Base-by-base conservation (phyloP, 2,329 filamentous ascomycete species). In the Beauveria asiatica region DNA sequence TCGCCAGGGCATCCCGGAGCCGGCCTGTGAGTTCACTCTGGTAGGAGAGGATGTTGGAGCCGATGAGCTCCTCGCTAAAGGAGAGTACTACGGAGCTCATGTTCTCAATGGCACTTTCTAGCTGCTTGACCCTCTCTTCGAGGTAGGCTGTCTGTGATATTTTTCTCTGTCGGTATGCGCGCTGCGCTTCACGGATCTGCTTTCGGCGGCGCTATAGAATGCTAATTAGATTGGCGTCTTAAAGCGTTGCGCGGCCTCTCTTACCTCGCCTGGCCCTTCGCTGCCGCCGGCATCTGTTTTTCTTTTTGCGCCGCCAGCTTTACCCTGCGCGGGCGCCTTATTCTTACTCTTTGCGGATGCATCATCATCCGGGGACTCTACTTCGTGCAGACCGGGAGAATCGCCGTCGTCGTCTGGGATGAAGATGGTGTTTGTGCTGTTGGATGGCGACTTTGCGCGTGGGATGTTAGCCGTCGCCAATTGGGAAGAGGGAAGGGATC, bases 111-210 rank as follows among this genome's bases (percentile, higher is more conserved):
- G 81, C 82, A 8, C 78, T 78, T 60, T 85, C 81, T 16, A 92
- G 79, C 39, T 81, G 78, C 44, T 83, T 74, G 5, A 90, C 87
- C 61, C 85, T 79, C 57, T 81, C 80, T 66, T 89, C 85, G 16
- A 93, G 77, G 1, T 83, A 83, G 30, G 83, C 80, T 56, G 93
- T 90, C 1, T 87, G 87, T 23, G 80, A 85, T 69, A 93, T 90
- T 73, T 93, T 93, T 46, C 90, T 84, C 67, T 86, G 83, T 13
- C 90, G 83, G 69, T 94, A 93, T 0, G 89, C 89, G 64, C 89
- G 79, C 70, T 93, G 90, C 1, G 90, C 90, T 61, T 91, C 80
- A 41, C 90, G 84, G 63, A 94, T 92, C 70, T 94, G 90, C 7
- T 88, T 90, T 60, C 90, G 82, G 57, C 90, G 85, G 62, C 88